These are phyloP conservation scores for Candida glaebosa DNA, from an alignment of 805 yeast species.

Conservation along the genomic window DNA sequence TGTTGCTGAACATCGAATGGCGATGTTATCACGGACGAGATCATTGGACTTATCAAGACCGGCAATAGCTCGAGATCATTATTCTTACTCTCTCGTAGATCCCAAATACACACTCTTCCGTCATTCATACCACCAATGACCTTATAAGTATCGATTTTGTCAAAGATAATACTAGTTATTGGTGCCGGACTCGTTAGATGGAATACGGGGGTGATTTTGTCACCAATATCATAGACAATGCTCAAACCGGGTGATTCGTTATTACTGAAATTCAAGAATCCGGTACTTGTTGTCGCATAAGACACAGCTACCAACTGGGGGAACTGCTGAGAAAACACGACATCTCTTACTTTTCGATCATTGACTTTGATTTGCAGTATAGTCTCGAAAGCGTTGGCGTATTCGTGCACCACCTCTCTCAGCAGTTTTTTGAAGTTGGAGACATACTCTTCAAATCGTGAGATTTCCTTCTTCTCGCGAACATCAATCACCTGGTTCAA, in stretches of 20 bases:
- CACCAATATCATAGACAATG: slow-evolving; percentile 30
- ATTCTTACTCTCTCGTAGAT: slow-evolving; percentile 18
- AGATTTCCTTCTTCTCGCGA: neutral
- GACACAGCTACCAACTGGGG: slow-evolving; percentile 26
- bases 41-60: slow-evolving; percentile 6
- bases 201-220: slow-evolving; percentile 28
- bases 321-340: neutral
- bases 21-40: slow-evolving; percentile 1
- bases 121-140: slow-evolving; percentile 48
- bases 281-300: slow-evolving; percentile 5
- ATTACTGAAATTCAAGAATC: neutral
- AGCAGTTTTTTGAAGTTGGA: neutral
- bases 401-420: neutral
- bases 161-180: slow-evolving; percentile 39
- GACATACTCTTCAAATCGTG: neutral
- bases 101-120: slow-evolving; percentile 54
- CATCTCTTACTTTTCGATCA: slow-evolving; percentile 1
- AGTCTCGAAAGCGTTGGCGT: neutral
- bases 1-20: slow-evolving; percentile 12
- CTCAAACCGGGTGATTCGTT: slow-evolving; percentile 21
- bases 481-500: neutral
- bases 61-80: slow-evolving; percentile 4
- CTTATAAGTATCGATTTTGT: slow-evolving; percentile 31
- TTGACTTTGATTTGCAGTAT: neutral
- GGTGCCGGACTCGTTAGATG: slow-evolving; percentile 39